Evolutionary conservation across 805 yeast species (phyloP), one percentile per base, ranked within the genome.

Genomic region (Brettanomyces anomalus): DNA sequence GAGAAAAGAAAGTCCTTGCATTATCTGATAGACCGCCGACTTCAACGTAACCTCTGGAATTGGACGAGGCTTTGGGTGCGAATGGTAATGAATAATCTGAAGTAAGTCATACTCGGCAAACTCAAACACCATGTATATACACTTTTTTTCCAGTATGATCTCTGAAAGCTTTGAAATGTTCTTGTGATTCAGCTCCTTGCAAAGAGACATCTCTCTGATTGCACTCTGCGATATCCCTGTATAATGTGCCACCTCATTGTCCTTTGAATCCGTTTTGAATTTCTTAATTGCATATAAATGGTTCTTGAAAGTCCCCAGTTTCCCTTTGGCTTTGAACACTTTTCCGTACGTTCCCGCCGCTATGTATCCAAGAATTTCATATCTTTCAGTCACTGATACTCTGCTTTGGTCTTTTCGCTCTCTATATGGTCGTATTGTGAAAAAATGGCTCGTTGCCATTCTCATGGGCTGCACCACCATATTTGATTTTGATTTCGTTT

Each of bases 281-380:
- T 90, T 93, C 61, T 93, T 93, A 54, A 93, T 93, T 5, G 98
- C 98, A 58, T 70, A 85, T 37, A 79, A 68, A 16, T 61, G 52
- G 19, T 48, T 50, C 19, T 50, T 57, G 57, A 39, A 52, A 44
- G 43, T 45, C 34, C 50, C 53, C 36, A 55, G 46, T 44, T 59
- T 47, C 7, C 79, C 71, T 47, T 75, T 74, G 6, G 97, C 97
- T 58, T 93, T 90, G 67, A 88, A 93, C 18, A 87, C 96, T 45
- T 87, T 76, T 45, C 98, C 98, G 61, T 93, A 93, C 0, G 98
- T 93, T 33, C 98, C 98, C 0, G 98, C 96, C 1, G 98, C 98
- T 45, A 93, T 93, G 62, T 93, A 93, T 0, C 98, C 98, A 15
- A 88, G 64, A 46, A 93, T 82, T 48, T 83, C 89, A 62, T 89